phyloP scores from a whole-genome alignment of 352 stramenopile genomes.

The Phytophthora cactorum region DNA sequence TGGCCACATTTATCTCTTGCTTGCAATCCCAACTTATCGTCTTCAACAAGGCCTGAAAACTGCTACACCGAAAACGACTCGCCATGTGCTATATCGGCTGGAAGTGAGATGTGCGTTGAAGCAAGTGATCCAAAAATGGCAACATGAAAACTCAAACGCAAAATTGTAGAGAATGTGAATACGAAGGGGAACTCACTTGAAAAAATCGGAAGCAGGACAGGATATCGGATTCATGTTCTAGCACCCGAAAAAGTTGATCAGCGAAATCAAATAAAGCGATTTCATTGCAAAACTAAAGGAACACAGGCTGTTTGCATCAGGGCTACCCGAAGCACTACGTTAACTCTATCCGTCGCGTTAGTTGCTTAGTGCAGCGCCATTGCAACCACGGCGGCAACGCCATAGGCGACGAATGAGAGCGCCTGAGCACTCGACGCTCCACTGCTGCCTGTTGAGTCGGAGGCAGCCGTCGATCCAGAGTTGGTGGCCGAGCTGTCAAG shows the following conservation, averaged over 20 bases:
- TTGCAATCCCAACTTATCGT: constrained; percentile 1
- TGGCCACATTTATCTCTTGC: not conserved
- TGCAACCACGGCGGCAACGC: constrained; percentile 21
- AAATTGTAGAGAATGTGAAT: no score
- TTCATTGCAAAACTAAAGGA: constrained; percentile 19
- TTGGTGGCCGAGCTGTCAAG: constrained; percentile 22
- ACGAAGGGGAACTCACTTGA: no score
- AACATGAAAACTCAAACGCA: not conserved
- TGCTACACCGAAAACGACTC: constrained; percentile 2
- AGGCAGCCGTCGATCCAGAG: constrained; percentile 19
- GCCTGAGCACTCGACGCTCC: constrained; percentile 1
- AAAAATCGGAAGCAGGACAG: no score
- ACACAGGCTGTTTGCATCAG: constrained; percentile 2
- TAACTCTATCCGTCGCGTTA: constrained; percentile 23
- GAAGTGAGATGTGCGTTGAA: not conserved
- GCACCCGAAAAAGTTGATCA: no score
- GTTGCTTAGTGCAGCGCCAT: constrained; percentile 28
- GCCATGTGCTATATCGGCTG: not conserved
- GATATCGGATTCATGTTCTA: no score
- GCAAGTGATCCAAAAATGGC: not conserved
- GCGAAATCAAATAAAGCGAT: not conserved
- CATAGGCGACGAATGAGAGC: constrained; percentile 28
- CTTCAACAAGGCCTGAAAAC: not conserved
- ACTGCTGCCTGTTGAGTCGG: constrained; percentile 12
- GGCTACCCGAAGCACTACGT: constrained; percentile 20